Base-by-base conservation (phyloP, 345 rosid species). In the Camelina hispida region DNA sequence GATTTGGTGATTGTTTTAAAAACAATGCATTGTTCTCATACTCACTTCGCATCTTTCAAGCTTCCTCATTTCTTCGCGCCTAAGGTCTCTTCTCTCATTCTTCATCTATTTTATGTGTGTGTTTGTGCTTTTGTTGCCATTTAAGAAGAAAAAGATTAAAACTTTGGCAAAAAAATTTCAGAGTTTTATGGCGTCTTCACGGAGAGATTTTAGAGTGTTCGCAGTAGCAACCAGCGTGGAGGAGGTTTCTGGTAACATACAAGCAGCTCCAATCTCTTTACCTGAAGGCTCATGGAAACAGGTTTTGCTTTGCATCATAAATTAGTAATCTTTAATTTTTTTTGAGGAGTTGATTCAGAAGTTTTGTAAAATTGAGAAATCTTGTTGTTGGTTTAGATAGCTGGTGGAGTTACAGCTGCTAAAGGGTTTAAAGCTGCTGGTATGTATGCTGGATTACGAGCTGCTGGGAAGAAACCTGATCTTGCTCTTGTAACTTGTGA, bases 351-450 rank as follows among this genome's bases (percentile, higher is more conserved):
- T 20, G 18, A 53, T 51, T 22, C 4, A 9, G 16, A 34, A 28
- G 60, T 7, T 22, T 61, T 14, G 18, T 23, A 34, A 50, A 17
- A 0, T 43, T n/a, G 50, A 59, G 55, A 4, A 55, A 22, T n/a
- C 16, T 32, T 60, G 30, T 67, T 73, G 14, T 57, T 62, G 62
- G 37, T 32, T 52, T 73, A 95, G 98, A 81, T 90, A 79, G 85
- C 94, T 0, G 98, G 98, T 38, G 97, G 98, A 62, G 96, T 95
- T 71, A 89, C 97, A 17, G 98, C 99, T 50, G 91, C 99, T 0
- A 88, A 84, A 79, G 99, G 98, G 48, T 92, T 95, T 69, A 86
- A 83, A 71, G 96, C 99, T 53, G 85, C 90, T 13, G 97, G 97
- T 20, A 83, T 90, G 56, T 90, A 84, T 85, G 96, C 88, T 25